phyloP scores from a whole-genome alignment of 352 stramenopile genomes.

The Thraustochytrium sp. region DNA sequence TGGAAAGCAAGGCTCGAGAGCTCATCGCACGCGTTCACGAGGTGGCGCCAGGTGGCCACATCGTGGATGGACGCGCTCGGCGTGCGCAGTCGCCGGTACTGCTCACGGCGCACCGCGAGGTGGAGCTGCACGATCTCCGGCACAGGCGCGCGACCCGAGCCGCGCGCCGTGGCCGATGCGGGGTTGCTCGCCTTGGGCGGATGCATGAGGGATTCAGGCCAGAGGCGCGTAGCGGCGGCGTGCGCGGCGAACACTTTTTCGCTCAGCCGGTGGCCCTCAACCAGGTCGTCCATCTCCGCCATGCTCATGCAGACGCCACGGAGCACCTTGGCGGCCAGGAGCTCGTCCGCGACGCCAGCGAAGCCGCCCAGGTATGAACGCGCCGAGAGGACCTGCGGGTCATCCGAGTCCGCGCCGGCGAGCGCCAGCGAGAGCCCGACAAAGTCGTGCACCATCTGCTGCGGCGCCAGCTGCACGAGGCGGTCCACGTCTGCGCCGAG shows the following conservation, averaged over 20 bases:
- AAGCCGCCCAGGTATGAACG: not conserved
- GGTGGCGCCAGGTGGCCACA: not conserved
- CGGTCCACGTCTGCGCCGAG: not conserved
- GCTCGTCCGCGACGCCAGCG: not conserved
- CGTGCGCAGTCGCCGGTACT: not conserved
- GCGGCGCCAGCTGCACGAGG: not conserved
- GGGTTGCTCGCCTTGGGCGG: not conserved
- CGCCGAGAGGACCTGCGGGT: not conserved
- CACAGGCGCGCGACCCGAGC: not conserved
- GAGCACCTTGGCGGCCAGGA: conserved; percentile 6
- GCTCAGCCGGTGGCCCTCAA: conserved; percentile 14
- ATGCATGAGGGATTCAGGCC: not conserved
- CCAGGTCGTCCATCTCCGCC: not conserved
- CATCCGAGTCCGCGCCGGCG: not conserved
- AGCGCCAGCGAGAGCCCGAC: not conserved
- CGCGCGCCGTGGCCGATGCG: not conserved
- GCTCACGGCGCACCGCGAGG: not conserved
- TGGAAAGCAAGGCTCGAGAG: conserved; percentile 24
- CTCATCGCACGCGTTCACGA: conserved; percentile 29
- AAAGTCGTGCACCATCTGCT: not conserved
- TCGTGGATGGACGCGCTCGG: conserved; percentile 3
- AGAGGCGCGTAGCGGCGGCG: not conserved
- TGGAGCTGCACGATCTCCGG: not conserved
- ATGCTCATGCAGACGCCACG: not conserved
- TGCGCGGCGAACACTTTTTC: not conserved